Conservation (phyloP, 1,139 yeast genomes). For the Diutina catenulata region DNA sequence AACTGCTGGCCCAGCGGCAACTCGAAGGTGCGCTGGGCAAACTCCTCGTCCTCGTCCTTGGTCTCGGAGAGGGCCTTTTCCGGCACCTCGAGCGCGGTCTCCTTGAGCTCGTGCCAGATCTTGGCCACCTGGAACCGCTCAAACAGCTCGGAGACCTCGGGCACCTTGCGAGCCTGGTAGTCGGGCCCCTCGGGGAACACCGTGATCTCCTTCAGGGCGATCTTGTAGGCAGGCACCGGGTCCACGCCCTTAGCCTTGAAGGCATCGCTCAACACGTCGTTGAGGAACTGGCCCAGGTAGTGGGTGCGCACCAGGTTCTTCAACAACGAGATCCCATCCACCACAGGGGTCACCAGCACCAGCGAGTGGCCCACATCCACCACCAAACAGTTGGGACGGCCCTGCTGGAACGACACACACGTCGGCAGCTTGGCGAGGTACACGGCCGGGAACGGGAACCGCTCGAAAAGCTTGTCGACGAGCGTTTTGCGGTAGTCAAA, state of each 20-base stretch:
- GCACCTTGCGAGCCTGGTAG: conserved; percentile 9
- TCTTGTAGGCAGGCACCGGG: conserved; percentile 12
- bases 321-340: conserved; percentile 81
- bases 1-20: conserved; percentile 56
- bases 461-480: conserved; percentile 67
- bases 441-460: conserved; percentile 71
- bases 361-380: conserved; percentile 88
- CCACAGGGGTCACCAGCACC: conserved; percentile 79
- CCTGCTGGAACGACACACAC: conserved; percentile 85
- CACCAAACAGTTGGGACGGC: conserved; percentile 85
- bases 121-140: conserved; percentile 23
- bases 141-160: conserved; percentile 25
- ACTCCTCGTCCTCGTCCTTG: conserved; percentile 16
- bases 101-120: conserved; percentile 52
- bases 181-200: conserved; percentile 21
- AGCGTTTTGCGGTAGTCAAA: conserved; percentile 57
- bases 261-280: conserved; percentile 29
- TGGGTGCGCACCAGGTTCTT: conserved; percentile 60
- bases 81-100: conserved; percentile 46
- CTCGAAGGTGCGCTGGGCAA: conserved; percentile 52
- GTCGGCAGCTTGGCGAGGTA: conserved; percentile 81
- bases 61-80: conserved; percentile 23
- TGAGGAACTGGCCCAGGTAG: conserved; percentile 50
- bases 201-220: conserved; percentile 16
- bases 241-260: conserved; percentile 13